Conservation (phyloP, 2,329 filamentous ascomycete genomes). For the Cordyceps tenuipes region DNA sequence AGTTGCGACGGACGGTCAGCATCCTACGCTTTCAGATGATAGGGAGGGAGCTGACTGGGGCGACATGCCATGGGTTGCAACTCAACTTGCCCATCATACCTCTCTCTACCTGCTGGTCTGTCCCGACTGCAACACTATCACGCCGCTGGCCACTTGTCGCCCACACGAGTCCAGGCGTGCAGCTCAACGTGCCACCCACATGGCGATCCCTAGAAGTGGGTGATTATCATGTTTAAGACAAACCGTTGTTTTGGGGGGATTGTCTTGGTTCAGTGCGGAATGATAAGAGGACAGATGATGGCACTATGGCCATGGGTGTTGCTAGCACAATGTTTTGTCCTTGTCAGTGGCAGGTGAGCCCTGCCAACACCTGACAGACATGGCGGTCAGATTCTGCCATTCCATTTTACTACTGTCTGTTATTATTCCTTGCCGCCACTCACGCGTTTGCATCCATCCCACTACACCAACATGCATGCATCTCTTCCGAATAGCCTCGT, state of each 20-base stretch:
- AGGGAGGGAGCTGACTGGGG: not conserved
- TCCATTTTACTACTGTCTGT: not conserved
- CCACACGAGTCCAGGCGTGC: not conserved
- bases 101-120: not conserved
- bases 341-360: conserved; percentile 5
- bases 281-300: not conserved
- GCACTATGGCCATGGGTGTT: not conserved
- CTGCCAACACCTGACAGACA: not conserved
- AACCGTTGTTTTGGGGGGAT: not conserved
- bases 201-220: conserved; percentile 7
- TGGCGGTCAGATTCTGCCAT: not conserved
- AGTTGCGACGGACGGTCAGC: not conserved
- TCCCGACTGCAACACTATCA: conserved; percentile 2
- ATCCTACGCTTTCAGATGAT: not conserved
- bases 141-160: not conserved
- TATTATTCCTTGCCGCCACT: not conserved
- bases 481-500: not conserved
- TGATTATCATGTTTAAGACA: conserved; percentile 7
- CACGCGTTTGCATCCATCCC: not conserved
- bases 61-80: not conserved
- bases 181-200: conserved; percentile 1
- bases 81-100: too few relatives aligned
- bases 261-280: not conserved
- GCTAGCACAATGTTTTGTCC: not conserved
- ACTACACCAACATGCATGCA: not conserved